A percentile compares a stretch with the other conserved stretches of the same genome.
phyloP scores from a whole-genome alignment of 2,329 filamentous ascomycete genomes.

The Sporothrix variecibatus region DNA sequence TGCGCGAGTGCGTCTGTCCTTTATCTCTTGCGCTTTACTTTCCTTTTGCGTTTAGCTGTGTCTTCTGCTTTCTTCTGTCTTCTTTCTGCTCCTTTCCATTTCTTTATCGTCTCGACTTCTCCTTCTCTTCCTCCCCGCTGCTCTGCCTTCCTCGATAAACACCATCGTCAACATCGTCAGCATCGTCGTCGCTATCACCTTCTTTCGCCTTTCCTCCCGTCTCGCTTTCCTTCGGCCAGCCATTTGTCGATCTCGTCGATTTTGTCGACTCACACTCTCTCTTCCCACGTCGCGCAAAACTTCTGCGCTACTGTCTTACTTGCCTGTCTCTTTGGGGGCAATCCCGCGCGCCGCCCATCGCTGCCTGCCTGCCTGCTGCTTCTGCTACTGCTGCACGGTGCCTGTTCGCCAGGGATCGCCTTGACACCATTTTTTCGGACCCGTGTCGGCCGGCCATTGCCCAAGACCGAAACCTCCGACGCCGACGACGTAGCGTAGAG shows the following conservation, averaged over 20 bases:
- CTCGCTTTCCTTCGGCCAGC: not conserved
- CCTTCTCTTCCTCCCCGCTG: not conserved
- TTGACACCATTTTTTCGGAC: constrained; percentile 8
- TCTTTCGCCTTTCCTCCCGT: not conserved
- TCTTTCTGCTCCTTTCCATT: not conserved
- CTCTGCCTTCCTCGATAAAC: not conserved
- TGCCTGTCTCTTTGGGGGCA: not conserved
- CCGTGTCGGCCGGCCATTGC: constrained; percentile 19
- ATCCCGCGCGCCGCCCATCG: not conserved
- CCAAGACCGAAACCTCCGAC: constrained; percentile 11
- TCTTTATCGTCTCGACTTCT: not conserved
- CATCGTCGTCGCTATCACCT: not conserved
- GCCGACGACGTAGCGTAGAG: constrained; percentile 20
- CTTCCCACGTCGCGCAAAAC: not conserved
- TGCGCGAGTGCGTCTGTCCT: constrained; percentile 7
- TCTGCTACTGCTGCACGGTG: not conserved
- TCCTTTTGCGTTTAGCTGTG: not conserved
- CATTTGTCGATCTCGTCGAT: not conserved
- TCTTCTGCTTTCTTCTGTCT: not conserved
- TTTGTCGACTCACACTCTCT: not conserved
- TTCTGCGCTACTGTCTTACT: not conserved
- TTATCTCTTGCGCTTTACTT: constrained; percentile 17
- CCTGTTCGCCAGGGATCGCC: constrained; percentile 3
- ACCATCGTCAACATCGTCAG: no score
- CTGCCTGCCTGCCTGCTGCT: not conserved